These are phyloP conservation scores for Penicillium sp. DNA, from an alignment of 2,329 filamentous ascomycete species.

Conservation along the genomic window DNA sequence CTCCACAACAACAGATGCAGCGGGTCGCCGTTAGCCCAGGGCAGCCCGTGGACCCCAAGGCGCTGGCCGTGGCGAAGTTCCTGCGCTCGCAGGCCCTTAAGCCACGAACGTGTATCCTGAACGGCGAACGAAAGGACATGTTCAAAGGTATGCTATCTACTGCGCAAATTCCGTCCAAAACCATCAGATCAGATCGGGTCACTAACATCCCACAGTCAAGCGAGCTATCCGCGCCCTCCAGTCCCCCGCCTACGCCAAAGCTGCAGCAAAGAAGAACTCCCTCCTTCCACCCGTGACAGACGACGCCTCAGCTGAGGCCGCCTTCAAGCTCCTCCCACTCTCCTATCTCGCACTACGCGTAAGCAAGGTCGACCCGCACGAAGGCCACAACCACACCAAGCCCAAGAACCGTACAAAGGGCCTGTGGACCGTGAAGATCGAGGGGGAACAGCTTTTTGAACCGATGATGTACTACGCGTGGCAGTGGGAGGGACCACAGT, in stretches of 20 bases:
- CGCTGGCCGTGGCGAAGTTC: slow-evolving; percentile 86
- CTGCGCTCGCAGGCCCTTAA: slow-evolving; percentile 83
- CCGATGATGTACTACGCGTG: slow-evolving; percentile 83
- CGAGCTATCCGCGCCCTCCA: slow-evolving; percentile 88
- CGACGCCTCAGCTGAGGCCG: slow-evolving; percentile 84
- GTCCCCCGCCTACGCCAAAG: slow-evolving; percentile 87
- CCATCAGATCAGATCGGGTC: neutral
- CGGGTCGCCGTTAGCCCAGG: slow-evolving; percentile 50
- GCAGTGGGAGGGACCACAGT: slow-evolving; percentile 91
- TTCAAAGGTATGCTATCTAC: slow-evolving; percentile 69
- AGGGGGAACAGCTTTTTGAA: slow-evolving; percentile 82
- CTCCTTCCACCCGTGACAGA: slow-evolving; percentile 85
- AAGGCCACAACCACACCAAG: slow-evolving; percentile 69
- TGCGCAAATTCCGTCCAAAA: neutral
- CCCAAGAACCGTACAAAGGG: slow-evolving; percentile 86
- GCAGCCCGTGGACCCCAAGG: slow-evolving; percentile 79
- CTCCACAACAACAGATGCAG: slow-evolving; percentile 40
- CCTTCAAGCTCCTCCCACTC: slow-evolving; percentile 91
- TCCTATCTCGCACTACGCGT: slow-evolving; percentile 92
- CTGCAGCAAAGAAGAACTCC: slow-evolving; percentile 78
- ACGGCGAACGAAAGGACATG: slow-evolving; percentile 97
- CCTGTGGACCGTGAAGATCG: slow-evolving; percentile 91
- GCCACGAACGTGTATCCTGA: slow-evolving; percentile 84
- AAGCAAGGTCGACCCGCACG: slow-evolving; percentile 74
- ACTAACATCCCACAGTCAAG: slow-evolving; percentile 66